phyloP scores from a whole-genome alignment of 371 early-diverging fungal species.

The Caulochytrium protostelioides region DNA sequence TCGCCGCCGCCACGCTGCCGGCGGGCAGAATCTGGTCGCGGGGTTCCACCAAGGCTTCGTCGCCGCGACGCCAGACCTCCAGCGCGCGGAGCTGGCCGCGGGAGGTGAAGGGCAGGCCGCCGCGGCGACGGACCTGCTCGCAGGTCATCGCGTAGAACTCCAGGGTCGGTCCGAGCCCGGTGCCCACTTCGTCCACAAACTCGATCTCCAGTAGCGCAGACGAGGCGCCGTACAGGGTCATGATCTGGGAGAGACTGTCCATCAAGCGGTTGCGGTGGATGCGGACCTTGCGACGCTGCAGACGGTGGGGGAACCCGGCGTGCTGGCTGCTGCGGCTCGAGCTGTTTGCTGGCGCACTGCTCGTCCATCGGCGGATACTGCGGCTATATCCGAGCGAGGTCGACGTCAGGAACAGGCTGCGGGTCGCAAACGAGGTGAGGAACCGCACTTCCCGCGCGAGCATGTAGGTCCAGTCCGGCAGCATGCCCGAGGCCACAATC shows the following conservation, averaged over 20 bases:
- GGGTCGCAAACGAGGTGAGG: conserved; percentile 61
- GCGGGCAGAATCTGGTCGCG: too few species aligned
- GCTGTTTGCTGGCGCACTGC: too few species aligned
- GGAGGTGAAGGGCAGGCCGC: too few species aligned
- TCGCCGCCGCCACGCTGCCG: too few species aligned
- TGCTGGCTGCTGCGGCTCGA: conserved; percentile 18
- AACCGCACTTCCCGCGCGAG: conserved; percentile 48
- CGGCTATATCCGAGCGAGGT: conserved; percentile 70
- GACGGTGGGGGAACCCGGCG: conserved; percentile 28
- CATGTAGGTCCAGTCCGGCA: conserved; percentile 54
- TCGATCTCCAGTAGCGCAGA: conserved; percentile 63
- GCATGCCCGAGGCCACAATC: conserved; percentile 54
- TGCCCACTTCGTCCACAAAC: conserved; percentile 80
- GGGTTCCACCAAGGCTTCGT: too few species aligned
- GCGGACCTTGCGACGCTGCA: conserved; percentile 63
- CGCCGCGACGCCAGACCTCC: neutral
- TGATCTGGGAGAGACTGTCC: conserved; percentile 53
- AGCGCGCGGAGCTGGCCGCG: too few species aligned
- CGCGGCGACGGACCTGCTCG: conserved; percentile 44
- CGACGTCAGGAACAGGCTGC: conserved; percentile 50
- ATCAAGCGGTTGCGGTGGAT: conserved; percentile 50
- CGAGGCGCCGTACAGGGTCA: conserved; percentile 60
- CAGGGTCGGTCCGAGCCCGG: conserved; percentile 79
- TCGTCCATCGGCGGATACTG: too few species aligned
- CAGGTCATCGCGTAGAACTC: conserved; percentile 74